Evolutionary conservation across 352 stramenopile species (phyloP).

Genomic region (Elongisporangium senticosum): DNA sequence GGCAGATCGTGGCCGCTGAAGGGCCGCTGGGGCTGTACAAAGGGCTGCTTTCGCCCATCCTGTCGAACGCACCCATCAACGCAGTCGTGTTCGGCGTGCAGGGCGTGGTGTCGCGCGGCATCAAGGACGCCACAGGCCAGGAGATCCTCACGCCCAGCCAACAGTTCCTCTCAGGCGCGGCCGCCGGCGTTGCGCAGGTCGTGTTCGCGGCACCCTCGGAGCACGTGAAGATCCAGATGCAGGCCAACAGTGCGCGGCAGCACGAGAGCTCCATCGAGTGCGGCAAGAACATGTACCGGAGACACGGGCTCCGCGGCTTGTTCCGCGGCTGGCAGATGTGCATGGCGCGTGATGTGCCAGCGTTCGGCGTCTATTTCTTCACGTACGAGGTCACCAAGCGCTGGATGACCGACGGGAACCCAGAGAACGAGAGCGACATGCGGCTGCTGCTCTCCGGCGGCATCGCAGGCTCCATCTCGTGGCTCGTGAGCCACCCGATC

Average conservation of each 20-base stretch:
- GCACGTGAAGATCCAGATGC: conserved; percentile 82
- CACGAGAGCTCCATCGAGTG: conserved; percentile 44
- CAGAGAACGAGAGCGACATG: conserved; percentile 57
- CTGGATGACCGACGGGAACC: conserved; percentile 37
- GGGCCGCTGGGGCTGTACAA: conserved; percentile 67
- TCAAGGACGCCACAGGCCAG: conserved; percentile 27
- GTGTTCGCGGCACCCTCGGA: conserved; percentile 68
- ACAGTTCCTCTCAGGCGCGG: conserved; percentile 55
- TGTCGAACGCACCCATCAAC: conserved; percentile 85
- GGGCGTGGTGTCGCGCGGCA: conserved; percentile 36
- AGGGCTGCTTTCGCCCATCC: conserved; percentile 65
- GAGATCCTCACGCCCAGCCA: conserved; percentile 28
- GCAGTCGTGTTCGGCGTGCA: conserved; percentile 80
- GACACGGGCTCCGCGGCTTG: conserved; percentile 37
- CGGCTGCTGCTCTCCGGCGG: conserved; percentile 72
- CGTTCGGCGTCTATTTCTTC: conserved; percentile 81
- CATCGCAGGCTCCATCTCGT: conserved; percentile 71
- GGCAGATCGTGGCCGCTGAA: conserved; percentile 47
- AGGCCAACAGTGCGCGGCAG: conserved; percentile 46
- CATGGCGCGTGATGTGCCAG: conserved; percentile 66
- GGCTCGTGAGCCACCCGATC: conserved; percentile 74
- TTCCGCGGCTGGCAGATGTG: conserved; percentile 70
- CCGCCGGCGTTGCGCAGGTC: conserved; percentile 60
- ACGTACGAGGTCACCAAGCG: conserved; percentile 71
- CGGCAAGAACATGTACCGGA: conserved; percentile 29